Evolutionary conservation across 495 filamentous ascomycete genomes (phyloP), one percentile per base, ranked within the genome.

Genomic region (Aspergillus mulundensis): DNA sequence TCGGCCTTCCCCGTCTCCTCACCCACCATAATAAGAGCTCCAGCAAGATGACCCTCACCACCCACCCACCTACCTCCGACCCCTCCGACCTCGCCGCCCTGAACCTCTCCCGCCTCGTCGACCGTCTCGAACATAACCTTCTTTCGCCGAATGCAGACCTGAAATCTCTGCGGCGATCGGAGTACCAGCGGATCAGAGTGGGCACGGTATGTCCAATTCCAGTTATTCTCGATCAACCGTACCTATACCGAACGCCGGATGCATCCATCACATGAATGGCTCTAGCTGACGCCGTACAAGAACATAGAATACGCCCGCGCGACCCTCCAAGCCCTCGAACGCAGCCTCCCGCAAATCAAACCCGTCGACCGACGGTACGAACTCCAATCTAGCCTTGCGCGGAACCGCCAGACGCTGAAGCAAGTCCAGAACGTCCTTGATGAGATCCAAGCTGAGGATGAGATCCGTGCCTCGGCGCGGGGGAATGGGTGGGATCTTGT

Each of bases 281-380:
- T 12, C 15, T 40, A 15, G 21, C 14, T 50, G 21, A 53, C 16
- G 16, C 32, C 5, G 18, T 34, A 53, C 18, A 50, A 91, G 84
- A 96, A 94, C 64, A 72, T 96, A 60, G 86, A 88, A 66, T 85
- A 90, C 66, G 91, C 91, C 8, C 85, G 85, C 47, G 80, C 81
- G 1, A 81, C 90, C 45, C 87, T 96, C 41, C 78, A 86, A 28
- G 81, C 79, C 51, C 81, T 95, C 20, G 91, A 96, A 66, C 88
- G 90, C 56, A 84, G 86, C 41, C 81, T 85, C 28, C 72, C 83
- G 5, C 65, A 74, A 41, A 70, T 90, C 57, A 89, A 89, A 69
- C 76, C 83, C 18, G 78, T 80, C 50, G 72, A 83, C 36, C 82
- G 81, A 50, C 84, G 86, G 41, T 81, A 89, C 56, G 82, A 84